Evolutionary conservation across 768 basidiomycete genomes (phyloP).

Genomic region (Mycena amicta): DNA sequence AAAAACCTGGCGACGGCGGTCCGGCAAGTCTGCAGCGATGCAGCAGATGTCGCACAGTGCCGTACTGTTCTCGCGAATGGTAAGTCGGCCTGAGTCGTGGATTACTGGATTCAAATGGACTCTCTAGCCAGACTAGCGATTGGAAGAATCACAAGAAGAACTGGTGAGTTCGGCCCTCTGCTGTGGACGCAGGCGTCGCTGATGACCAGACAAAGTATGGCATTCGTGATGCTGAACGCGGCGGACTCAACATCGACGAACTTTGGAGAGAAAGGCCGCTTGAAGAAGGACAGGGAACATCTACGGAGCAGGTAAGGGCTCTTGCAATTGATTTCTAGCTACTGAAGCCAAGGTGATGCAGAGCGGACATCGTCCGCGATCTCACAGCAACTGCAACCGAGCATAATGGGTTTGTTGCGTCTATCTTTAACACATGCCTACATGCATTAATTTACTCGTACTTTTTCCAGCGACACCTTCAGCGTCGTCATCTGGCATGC

Average conservation of each 20-base stretch:
- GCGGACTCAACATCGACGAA: neutral
- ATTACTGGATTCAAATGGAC: too few relatives aligned
- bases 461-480: neutral
- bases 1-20: neutral
- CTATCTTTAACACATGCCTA: neutral
- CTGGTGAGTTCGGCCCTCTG: neutral
- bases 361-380: neutral
- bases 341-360: neutral
- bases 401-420: neutral
- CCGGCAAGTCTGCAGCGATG: neutral
- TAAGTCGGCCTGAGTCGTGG: neutral
- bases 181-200: neutral
- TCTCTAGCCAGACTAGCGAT: neutral
- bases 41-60: neutral
- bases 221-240: neutral
- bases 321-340: neutral
- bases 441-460: neutral
- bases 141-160: constrained; percentile 1
- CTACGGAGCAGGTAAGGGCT: neutral
- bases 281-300: neutral
- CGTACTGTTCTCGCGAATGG: neutral
- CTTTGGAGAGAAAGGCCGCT: neutral
- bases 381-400: neutral
- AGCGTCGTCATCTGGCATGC: neutral
- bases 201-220: neutral